phyloP scores from a whole-genome alignment of 305 asterid genomes.

The Withania somnifera region DNA sequence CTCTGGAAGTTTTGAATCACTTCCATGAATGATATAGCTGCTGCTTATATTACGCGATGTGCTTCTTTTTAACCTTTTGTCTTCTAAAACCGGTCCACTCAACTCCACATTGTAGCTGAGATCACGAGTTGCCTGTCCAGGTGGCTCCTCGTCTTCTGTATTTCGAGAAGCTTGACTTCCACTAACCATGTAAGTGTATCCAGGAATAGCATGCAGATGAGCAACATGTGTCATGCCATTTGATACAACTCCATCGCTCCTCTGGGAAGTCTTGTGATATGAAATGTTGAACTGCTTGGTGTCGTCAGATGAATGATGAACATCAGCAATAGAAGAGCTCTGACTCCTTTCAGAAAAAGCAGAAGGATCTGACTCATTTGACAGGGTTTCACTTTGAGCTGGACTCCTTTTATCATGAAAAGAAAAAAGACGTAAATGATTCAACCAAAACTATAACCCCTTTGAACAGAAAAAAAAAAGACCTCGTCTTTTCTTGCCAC shows the following conservation, averaged over 20 bases:
- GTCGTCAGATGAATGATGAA: constrained; percentile 20
- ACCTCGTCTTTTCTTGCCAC: neutral
- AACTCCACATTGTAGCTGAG: constrained; percentile 10
- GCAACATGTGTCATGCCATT: constrained; percentile 26
- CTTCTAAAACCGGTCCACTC: constrained; percentile 21
- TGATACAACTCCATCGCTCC: constrained; percentile 23
- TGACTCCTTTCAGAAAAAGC: constrained; percentile 45
- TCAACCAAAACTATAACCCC: neutral
- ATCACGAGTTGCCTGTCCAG: constrained; percentile 18
- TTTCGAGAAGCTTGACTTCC: constrained; percentile 30
- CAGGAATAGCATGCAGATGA: constrained; percentile 35
- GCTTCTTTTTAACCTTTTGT: constrained; percentile 17
- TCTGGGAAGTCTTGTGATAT: constrained; percentile 28
- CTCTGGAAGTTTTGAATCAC: constrained; percentile 20
- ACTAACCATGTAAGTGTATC: constrained; percentile 25
- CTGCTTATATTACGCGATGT: constrained; percentile 16
- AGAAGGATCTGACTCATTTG: constrained; percentile 59
- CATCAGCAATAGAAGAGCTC: constrained; percentile 21
- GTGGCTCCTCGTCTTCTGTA: constrained; percentile 23
- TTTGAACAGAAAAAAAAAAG: neutral
- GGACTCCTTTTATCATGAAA: constrained; percentile 51
- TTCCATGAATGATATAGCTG: constrained; percentile 17
- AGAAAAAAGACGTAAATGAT: neutral
- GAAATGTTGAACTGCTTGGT: constrained; percentile 33
- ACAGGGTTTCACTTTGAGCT: constrained; percentile 48